Evolutionary conservation across 2,329 filamentous ascomycete genomes (phyloP).

Genomic region (Acarospora socialis): DNA sequence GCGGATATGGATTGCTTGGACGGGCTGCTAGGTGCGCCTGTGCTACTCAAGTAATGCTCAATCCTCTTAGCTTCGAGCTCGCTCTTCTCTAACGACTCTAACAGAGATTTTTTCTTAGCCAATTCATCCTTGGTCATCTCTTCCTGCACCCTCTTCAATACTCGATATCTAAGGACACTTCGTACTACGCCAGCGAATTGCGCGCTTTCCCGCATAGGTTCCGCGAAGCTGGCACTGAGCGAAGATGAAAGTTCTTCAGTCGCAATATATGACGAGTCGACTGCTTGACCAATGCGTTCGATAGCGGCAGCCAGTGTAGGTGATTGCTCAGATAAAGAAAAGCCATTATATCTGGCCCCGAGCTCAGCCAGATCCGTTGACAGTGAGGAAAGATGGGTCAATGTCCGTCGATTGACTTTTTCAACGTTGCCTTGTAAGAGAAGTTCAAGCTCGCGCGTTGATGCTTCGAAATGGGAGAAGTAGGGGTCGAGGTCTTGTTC

Average conservation of each 20-base stretch:
- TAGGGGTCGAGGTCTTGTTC: conserved; percentile 93
- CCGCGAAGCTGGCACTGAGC: conserved; percentile 85
- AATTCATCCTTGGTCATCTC: conserved; percentile 94
- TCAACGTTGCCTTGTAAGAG: conserved; percentile 88
- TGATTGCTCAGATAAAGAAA: conserved; percentile 85
- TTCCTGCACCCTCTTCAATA: conserved; percentile 89
- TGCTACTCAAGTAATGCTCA: conserved; percentile 75
- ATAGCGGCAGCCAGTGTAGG: conserved; percentile 82
- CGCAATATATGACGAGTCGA: conserved; percentile 89
- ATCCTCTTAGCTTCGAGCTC: conserved; percentile 87
- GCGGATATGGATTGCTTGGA: conserved; percentile 55
- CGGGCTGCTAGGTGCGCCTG: conserved; percentile 44
- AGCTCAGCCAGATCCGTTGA: conserved; percentile 83
- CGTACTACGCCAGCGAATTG: conserved; percentile 94
- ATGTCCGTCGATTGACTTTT: conserved; percentile 80
- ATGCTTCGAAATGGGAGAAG: conserved; percentile 83
- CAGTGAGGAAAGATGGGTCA: conserved; percentile 71
- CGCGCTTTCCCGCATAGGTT: conserved; percentile 94
- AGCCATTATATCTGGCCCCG: conserved; percentile 91
- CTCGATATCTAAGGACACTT: conserved; percentile 72
- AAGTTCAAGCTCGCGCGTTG: conserved; percentile 79
- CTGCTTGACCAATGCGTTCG: conserved; percentile 84
- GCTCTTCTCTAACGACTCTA: conserved; percentile 84
- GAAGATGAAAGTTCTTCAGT: conserved; percentile 81
- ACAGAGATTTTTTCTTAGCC: conserved; percentile 64